Base-by-base conservation (phyloP, 2,329 filamentous ascomycete genomes). In the Cytospora leucostoma region DNA sequence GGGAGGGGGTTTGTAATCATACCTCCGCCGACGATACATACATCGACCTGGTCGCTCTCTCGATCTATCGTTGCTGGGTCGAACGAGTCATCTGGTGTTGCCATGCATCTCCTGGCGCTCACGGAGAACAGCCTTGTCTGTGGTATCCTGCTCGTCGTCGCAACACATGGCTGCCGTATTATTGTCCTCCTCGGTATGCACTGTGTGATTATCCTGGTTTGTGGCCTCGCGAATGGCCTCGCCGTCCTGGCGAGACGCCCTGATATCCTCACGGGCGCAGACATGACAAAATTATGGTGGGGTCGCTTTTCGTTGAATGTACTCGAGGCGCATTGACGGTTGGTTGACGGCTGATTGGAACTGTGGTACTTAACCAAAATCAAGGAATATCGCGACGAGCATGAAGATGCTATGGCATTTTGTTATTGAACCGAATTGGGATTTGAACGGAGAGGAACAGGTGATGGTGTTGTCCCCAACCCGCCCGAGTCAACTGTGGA, bases 1-100 rank as follows among this genome's bases (percentile, higher is more conserved):
- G 53, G 54, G 35, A 17, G 11, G 53, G 69, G 77, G 71, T 80
- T 80, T 44, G 38, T 12, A 7, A 44, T 21, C 44, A 12, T 47
- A 87, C 84, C 94, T 75, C 92, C 95, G 72, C 95, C 95, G 60
- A 99, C 87, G 72, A 99, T 98, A 77, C 93, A 96, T 35, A 99
- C 93, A 77, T 99, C 95, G 35, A 99, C 95, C 78, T 95, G 81
- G 72, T 99, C 95, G 60, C 87, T 90, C 76, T 98, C 95, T 68
- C 95, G 89, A 68, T 98, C 94, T 63, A 93, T 81, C 61, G 76
- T 78, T 32, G 79, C 77, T 10, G 88, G 88, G 72, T 93, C 88
- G 70, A 92, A 91, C 62, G 79, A 72, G 40, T 86, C 84, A 62
- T 85, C 79, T 33, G 68, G 73, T 55, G 71, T 74, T 56, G 71